These are phyloP conservation scores for Jacaranda copaia DNA, from an alignment of 257 asterid genomes.

Conservation along the genomic window DNA sequence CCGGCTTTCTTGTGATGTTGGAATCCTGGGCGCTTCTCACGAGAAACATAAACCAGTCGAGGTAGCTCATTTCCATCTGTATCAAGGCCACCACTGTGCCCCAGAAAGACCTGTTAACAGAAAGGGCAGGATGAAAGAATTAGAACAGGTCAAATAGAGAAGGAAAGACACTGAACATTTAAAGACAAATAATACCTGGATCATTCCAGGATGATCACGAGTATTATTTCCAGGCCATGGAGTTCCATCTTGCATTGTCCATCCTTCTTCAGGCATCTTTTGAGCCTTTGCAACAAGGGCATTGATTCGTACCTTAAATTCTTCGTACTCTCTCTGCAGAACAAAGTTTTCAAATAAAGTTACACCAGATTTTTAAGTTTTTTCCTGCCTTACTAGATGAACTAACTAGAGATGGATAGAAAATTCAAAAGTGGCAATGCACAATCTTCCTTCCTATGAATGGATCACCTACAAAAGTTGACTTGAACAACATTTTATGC, in stretches of 20 bases:
- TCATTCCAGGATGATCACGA: slow-evolving; percentile 66
- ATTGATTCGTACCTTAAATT: slow-evolving; percentile 51
- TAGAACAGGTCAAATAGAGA: slow-evolving; percentile 21
- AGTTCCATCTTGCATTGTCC: slow-evolving; percentile 60
- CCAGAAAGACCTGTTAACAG: slow-evolving; percentile 68
- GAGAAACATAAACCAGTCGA: slow-evolving; percentile 81
- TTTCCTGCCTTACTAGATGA: slow-evolving; percentile 8
- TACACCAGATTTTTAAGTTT: background rate
- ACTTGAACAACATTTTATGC: background rate
- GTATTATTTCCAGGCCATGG: slow-evolving; percentile 59
- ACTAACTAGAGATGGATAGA: background rate
- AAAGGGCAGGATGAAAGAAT: slow-evolving; percentile 20
- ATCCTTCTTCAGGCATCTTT: slow-evolving; percentile 60
- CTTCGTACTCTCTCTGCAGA: slow-evolving; percentile 57
- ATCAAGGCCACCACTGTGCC: slow-evolving; percentile 77
- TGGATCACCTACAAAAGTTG: background rate
- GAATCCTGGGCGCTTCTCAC: slow-evolving; percentile 87
- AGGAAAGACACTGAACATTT: slow-evolving; percentile 7
- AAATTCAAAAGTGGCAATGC: background rate
- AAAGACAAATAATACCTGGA: slow-evolving; percentile 38
- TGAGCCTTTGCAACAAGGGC: slow-evolving; percentile 58
- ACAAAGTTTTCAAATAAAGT: background rate
- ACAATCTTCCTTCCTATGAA: background rate
- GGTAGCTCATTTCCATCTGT: slow-evolving; percentile 86
- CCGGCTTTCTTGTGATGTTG: slow-evolving; percentile 93